phyloP scores from a whole-genome alignment of 2,329 filamentous ascomycete species.

The Fusarium oxysporum region DNA sequence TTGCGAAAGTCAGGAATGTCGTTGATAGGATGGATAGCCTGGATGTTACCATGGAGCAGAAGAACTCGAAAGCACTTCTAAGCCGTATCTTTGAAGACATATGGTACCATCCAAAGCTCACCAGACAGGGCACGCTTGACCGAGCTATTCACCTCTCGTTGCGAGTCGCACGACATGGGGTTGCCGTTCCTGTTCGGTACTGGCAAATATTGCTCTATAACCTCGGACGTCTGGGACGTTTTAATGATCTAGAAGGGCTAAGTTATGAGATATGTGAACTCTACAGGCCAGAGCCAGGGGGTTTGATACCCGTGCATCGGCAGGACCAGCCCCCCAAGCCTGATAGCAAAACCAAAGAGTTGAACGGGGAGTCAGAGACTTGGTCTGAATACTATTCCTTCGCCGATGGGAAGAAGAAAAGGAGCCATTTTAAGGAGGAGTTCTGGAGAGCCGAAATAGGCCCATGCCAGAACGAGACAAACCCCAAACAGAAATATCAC shows the following conservation, averaged over 20 bases:
- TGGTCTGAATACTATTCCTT: slow-evolving; percentile 20
- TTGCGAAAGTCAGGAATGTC: slow-evolving; percentile 43
- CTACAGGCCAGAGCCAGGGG: slow-evolving; percentile 48
- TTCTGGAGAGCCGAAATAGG: slow-evolving; percentile 44
- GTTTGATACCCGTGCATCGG: slow-evolving; percentile 57
- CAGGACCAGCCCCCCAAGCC: slow-evolving; percentile 54
- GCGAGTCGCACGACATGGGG: slow-evolving; percentile 46
- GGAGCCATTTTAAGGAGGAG: slow-evolving; percentile 34
- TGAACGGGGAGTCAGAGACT: not conserved
- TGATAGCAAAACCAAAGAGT: not conserved
- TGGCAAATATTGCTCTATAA: slow-evolving; percentile 60
- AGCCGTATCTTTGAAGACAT: slow-evolving; percentile 44
- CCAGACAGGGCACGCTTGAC: slow-evolving; percentile 42
- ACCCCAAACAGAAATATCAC: not conserved
- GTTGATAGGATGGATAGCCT: slow-evolving; percentile 50
- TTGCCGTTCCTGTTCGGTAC: slow-evolving; percentile 51
- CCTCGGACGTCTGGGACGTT: slow-evolving; percentile 57
- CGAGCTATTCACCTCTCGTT: slow-evolving; percentile 48
- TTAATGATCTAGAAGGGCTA: slow-evolving; percentile 59
- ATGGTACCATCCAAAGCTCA: slow-evolving; percentile 44
- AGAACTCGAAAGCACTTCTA: slow-evolving; percentile 45
- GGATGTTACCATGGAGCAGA: slow-evolving; percentile 45
- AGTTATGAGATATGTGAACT: slow-evolving; percentile 57
- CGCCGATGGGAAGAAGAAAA: slow-evolving; percentile 17
- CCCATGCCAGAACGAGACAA: not conserved